Evolutionary conservation across 208 protist species (phyloP).

Genomic region (Entamoeba invadens): DNA sequence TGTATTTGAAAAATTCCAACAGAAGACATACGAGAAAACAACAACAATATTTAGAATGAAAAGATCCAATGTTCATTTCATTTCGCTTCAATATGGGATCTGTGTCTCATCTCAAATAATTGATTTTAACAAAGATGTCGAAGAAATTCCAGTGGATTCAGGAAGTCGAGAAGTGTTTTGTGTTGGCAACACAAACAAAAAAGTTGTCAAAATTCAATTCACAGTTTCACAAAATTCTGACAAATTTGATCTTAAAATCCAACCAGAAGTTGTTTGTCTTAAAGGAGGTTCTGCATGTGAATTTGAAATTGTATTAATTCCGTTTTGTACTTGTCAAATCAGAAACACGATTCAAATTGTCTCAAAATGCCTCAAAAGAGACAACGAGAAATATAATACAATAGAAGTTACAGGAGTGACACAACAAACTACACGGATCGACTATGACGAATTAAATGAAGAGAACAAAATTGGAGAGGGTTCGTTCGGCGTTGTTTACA

Average conservation of each 20-base stretch:
- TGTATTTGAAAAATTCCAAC: not conserved
- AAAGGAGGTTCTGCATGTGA: not conserved
- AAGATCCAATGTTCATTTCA: not conserved
- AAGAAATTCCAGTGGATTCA: not conserved
- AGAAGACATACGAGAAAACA: too few species aligned
- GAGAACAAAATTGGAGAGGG: not conserved
- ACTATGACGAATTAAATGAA: not conserved
- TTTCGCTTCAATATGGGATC: not conserved
- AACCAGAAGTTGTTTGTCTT: not conserved
- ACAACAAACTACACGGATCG: not conserved
- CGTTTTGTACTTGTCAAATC: not conserved
- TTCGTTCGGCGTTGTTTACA: not conserved
- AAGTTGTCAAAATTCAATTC: not conserved
- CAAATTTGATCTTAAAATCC: not conserved
- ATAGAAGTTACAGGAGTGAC: not conserved
- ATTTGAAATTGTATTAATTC: not conserved
- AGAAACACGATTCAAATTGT: not conserved
- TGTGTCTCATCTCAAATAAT: not conserved
- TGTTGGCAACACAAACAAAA: not conserved
- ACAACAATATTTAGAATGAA: not conserved
- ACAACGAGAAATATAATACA: not conserved
- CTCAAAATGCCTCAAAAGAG: not conserved
- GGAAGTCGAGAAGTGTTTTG: not conserved
- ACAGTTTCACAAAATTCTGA: not conserved
- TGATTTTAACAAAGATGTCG: not conserved